Evolutionary conservation across 257 asterid genomes (phyloP).

Genomic region (Scutellaria minor): DNA sequence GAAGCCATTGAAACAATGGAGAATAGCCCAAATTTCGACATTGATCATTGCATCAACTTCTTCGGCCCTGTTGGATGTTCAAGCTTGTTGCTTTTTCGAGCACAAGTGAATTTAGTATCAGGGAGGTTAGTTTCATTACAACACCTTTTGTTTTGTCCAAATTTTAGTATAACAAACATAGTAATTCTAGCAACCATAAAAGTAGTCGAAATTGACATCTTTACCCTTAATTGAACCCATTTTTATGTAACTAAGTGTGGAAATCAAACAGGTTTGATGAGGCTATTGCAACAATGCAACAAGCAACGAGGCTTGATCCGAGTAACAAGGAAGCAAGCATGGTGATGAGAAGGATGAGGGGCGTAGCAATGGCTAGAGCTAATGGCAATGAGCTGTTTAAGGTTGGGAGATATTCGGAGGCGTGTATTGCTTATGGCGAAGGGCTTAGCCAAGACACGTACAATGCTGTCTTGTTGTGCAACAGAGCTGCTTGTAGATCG

Average conservation of each 20-base stretch:
- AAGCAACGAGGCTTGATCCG: conserved; percentile 57
- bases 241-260: not conserved
- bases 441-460: conserved; percentile 66
- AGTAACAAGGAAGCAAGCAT: conserved; percentile 61
- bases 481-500: conserved; percentile 76
- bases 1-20: conserved; percentile 73
- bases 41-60: conserved; percentile 64
- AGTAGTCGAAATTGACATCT: too few relatives aligned
- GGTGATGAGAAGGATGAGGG: conserved; percentile 53
- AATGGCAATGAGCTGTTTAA: conserved; percentile 71
- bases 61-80: conserved; percentile 71
- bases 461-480: conserved; percentile 71
- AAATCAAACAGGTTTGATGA: conserved; percentile 59
- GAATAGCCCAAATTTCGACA: conserved; percentile 60
- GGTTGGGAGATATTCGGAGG: conserved; percentile 61
- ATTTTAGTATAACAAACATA: too few relatives aligned
- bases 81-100: conserved; percentile 50
- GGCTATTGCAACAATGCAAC: conserved; percentile 62
- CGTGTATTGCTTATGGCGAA: conserved; percentile 70
- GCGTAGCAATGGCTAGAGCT: conserved; percentile 56
- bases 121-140: conserved; percentile 59
- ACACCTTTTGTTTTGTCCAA: too few relatives aligned
- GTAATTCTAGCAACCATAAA: too few relatives aligned
- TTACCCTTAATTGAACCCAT: too few relatives aligned
- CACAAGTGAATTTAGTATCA: conserved; percentile 71